A percentile compares a stretch with the other conserved stretches of the same genome.
Conservation (phyloP, 495 filamentous ascomycete genomes). For the Hypoxylon crocopeplum region DNA sequence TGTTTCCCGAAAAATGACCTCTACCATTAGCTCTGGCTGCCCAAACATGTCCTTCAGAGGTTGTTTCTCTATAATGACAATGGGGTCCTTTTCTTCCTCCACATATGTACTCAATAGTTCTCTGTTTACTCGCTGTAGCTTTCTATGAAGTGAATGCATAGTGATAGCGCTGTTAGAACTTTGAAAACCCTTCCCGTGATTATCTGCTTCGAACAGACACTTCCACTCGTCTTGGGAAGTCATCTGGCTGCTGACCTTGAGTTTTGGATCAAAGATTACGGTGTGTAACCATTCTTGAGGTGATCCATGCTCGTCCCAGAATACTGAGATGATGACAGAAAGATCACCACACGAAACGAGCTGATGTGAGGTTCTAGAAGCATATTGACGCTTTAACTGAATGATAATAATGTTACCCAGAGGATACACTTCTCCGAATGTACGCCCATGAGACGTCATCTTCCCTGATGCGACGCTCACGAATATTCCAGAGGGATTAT, state of each 20-base stretch:
- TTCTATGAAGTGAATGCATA: constrained; percentile 9
- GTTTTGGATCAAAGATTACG: not conserved
- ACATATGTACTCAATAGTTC: not conserved
- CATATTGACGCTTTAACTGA: not conserved
- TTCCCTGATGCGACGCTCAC: constrained; percentile 8
- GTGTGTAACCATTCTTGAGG: constrained; percentile 10
- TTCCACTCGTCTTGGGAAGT: not conserved
- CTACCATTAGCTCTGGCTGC: not conserved
- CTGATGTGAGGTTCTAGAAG: constrained; percentile 4
- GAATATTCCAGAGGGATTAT: not conserved
- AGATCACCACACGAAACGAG: constrained; percentile 8
- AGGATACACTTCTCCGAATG: constrained; percentile 1
- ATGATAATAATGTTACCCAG: constrained; percentile 3
- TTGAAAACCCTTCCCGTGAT: not conserved
- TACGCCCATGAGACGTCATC: not conserved
- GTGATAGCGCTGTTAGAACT: not conserved
- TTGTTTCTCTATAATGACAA: not conserved
- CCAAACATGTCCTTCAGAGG: constrained; percentile 1
- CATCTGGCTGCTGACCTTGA: constrained; percentile 3
- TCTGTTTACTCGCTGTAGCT: not conserved
- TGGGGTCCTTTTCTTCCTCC: not conserved
- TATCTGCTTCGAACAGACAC: not conserved
- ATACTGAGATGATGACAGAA: constrained; percentile 8
- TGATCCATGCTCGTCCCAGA: not conserved
- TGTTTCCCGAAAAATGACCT: constrained; percentile 3